Base-by-base conservation (phyloP, 441 rosid species). In the Sinapis alba region DNA sequence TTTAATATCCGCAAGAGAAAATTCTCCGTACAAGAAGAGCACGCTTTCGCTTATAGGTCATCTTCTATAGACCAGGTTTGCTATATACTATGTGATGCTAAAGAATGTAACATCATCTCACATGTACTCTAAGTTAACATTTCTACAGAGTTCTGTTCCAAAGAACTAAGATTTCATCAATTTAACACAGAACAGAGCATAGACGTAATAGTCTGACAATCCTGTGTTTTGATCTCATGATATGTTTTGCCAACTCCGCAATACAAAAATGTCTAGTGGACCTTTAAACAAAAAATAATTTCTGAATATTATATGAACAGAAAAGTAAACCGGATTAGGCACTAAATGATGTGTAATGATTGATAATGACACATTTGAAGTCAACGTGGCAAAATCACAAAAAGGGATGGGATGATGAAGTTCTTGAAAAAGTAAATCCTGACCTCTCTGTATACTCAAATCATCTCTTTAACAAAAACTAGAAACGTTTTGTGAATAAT, bases 341-440 rank as follows among this genome's bases (percentile, higher is more conserved):
- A 66, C 56, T 24, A 65, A 43, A 1, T 4, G 2, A 65, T 65
- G 34, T 24, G 7, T 15, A 45, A 60, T 71, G 65, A 3, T 41
- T 64, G n/a, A 8, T 45, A 59, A 62, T 20, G 28, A 36, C 58
- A 20, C 60, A 58, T 58, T 41, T 1, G 26, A 66, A 30, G 78
- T 65, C 78, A 74, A 74, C 66, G 58, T 38, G 58, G 65, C 65
- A 73, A 38, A 47, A 41, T 64, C 65, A 61, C 15, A 12, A 62
- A 59, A 50, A 5, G 10, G 47, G n/a, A n/a, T n/a, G n/a, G n/a
- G n/a, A n/a, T n/a, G n/a, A 7, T 62, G 7, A 62, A 62, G 65
- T 18, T 62, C 27, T 21, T 7, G 53, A 34, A 7, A 63, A 24
- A 24, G 32, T 13, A 57, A 16, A 2, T 12, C 30, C 28, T 8